These are phyloP conservation scores for Clarireedia paspali DNA, from an alignment of 2,329 filamentous ascomycete genomes.

Conservation along the genomic window DNA sequence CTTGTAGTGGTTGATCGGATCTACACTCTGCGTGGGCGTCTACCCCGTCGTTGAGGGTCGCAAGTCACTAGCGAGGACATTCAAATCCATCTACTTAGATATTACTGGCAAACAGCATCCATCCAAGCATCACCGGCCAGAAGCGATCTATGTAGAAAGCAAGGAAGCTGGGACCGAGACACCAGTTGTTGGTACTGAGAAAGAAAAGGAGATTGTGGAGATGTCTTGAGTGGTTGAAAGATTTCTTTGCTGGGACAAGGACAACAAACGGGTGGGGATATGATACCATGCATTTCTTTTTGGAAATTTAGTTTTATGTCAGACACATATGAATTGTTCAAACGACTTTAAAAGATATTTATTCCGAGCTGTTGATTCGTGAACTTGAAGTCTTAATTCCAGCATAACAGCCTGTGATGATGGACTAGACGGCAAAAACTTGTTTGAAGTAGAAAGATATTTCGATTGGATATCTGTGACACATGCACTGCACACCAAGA, in stretches of 20 bases:
- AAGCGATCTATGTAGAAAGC: constrained; percentile 24
- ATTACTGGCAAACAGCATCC: constrained; percentile 37
- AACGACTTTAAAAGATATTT: no score
- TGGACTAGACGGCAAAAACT: no score
- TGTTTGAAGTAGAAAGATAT: no score
- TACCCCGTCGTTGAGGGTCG: constrained; percentile 79
- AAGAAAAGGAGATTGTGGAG: constrained; percentile 13
- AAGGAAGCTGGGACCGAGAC: constrained; percentile 21
- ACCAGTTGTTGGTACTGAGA: constrained; percentile 15
- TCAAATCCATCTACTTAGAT: constrained; percentile 55
- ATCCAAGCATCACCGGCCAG: constrained; percentile 19
- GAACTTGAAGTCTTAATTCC: no score
- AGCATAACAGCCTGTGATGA: no score
- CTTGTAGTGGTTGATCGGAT: constrained; percentile 61
- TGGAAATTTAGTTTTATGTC: no score
- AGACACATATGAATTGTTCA: no score
- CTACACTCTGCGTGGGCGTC: constrained; percentile 64
- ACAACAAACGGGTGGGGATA: neutral
- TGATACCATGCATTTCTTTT: no score
- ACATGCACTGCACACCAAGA: no score
- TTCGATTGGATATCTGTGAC: no score
- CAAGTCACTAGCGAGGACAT: constrained; percentile 53
- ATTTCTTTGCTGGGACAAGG: neutral
- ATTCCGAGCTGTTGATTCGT: no score
- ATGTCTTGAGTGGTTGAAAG: neutral